Evolutionary conservation across 1,284 basidiomycete species (phyloP), one percentile per base, ranked within the genome.

Genomic region (Sanghuangporus weigelae): DNA sequence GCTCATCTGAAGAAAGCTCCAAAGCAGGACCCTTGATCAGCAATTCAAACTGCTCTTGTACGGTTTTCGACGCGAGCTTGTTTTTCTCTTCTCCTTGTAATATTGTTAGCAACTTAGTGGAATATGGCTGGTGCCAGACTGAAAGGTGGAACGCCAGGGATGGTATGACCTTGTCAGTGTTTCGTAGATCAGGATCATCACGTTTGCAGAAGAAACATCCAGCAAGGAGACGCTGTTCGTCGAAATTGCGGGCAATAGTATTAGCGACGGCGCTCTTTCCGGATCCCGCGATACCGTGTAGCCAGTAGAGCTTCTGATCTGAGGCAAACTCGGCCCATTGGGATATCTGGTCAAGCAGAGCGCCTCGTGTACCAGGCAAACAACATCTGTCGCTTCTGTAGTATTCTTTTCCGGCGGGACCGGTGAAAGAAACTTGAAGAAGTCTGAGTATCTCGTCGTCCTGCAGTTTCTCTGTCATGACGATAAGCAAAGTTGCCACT

Each of bases 261-360:
- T 23, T 53, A 1, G 63, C 59, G 3, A 65, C 39, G 19, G 63
- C 46, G 57, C 54, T 61, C 54, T 65, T 65, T 40, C 63, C 63
- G 14, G 59, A 57, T 2, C 63, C 63, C 23, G 60, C 59, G 12
- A 53, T n/a, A n/a, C 63, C 63, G 46, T 54, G 53, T 12, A 60
- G 26, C 58, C 58, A 60, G 35, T 50, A 51, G 6, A 60, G 8
- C 8, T 23, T 51, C 26, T 50, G 21, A 11, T 7, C 16, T 1
- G 58, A 23, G 14, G n/a, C 36, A 14, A 35, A 14, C 3, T 48
- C 36, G 3, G 49, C 26, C 58, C 58, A 60, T 19, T 51, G 40
- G 1, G 23, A 21, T n/a, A 60, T 50, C 46, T 51, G 40, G 3
- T 44, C 48, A 21, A 60, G 58, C 2, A 60, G 23, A 3, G 1